Conservation (phyloP, 257 asterid genomes). For the Ophiorrhiza pumila region DNA sequence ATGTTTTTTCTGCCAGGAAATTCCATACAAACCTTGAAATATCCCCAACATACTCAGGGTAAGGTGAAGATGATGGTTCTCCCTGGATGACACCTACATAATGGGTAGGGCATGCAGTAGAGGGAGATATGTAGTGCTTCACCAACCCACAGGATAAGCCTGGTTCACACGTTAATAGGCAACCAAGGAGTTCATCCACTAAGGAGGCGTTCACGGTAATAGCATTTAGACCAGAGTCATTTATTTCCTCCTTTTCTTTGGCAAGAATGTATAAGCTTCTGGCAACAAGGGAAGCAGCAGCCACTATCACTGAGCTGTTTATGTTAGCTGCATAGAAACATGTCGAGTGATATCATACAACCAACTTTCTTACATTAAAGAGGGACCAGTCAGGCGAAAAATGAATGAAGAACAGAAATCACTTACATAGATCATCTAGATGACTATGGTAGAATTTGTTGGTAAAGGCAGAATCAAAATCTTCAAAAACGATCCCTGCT, state of each 20-base stretch:
- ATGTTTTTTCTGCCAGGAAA: slow-evolving; percentile 82
- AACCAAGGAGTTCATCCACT: slow-evolving; percentile 73
- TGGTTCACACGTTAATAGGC: slow-evolving; percentile 80
- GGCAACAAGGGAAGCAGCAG: slow-evolving; percentile 92
- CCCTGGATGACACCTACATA: slow-evolving; percentile 82
- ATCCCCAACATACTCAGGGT: slow-evolving; percentile 65
- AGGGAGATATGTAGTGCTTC: slow-evolving; percentile 71
- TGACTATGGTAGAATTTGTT: slow-evolving; percentile 94
- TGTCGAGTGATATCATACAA: slow-evolving; percentile 2
- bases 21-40: slow-evolving; percentile 86
- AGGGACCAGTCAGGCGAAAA: not conserved
- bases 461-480: slow-evolving; percentile 78
- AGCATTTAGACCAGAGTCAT: slow-evolving; percentile 36
- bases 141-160: slow-evolving; percentile 78
- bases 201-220: slow-evolving; percentile 64
- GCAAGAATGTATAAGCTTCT: slow-evolving; percentile 81
- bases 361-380: not conserved
- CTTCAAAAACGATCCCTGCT: slow-evolving; percentile 89
- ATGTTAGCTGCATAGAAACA: slow-evolving; percentile 62
- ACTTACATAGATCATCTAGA: slow-evolving; percentile 86
- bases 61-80: slow-evolving; percentile 67
- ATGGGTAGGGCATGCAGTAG: slow-evolving; percentile 73
- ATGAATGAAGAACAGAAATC: slow-evolving; percentile 21
- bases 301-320: slow-evolving; percentile 72
- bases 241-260: slow-evolving; percentile 42